phyloP scores from a whole-genome alignment of 768 basidiomycete species.

The Boletus reticulatus region DNA sequence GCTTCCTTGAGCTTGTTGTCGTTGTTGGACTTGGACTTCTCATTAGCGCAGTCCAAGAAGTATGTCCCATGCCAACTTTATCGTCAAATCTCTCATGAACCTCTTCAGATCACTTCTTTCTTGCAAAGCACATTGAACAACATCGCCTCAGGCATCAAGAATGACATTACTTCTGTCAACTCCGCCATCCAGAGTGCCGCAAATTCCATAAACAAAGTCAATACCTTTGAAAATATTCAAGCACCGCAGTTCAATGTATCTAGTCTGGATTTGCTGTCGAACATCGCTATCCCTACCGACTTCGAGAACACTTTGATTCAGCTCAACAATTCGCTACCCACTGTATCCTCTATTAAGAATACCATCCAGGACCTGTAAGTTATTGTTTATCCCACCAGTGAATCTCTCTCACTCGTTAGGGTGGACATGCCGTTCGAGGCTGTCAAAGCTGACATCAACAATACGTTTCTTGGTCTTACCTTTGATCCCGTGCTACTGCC shows the following conservation, averaged over 20 bases:
- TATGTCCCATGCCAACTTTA: slow-evolving; percentile 34
- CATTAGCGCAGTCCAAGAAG: slow-evolving; percentile 81
- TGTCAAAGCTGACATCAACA: slow-evolving; percentile 86
- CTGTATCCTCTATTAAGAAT: slow-evolving; percentile 70
- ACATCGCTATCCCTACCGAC: slow-evolving; percentile 75
- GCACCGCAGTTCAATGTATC: slow-evolving; percentile 76
- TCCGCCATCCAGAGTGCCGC: slow-evolving; percentile 62
- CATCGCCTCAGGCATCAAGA: slow-evolving; percentile 72
- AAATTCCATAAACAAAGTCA: slow-evolving; percentile 68
- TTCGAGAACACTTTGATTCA: slow-evolving; percentile 69
- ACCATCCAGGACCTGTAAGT: slow-evolving; percentile 67
- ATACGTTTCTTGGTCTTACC: slow-evolving; percentile 67
- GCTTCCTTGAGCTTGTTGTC: slow-evolving; percentile 88
- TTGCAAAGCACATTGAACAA: slow-evolving; percentile 56
- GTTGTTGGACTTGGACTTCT: slow-evolving; percentile 76
- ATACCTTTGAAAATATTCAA: slow-evolving; percentile 67
- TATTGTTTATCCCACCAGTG: neutral
- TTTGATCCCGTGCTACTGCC: slow-evolving; percentile 76
- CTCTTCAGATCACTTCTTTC: slow-evolving; percentile 63
- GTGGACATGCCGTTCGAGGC: slow-evolving; percentile 86
- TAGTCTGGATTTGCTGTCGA: slow-evolving; percentile 67
- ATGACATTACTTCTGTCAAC: slow-evolving; percentile 66
- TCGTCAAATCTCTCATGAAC: slow-evolving; percentile 8
- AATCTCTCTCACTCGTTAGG: slow-evolving; percentile 34
- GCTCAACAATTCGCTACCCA: slow-evolving; percentile 81